Conservation (phyloP, 202 grass and related monocot genomes). For the Digitaria exilis region DNA sequence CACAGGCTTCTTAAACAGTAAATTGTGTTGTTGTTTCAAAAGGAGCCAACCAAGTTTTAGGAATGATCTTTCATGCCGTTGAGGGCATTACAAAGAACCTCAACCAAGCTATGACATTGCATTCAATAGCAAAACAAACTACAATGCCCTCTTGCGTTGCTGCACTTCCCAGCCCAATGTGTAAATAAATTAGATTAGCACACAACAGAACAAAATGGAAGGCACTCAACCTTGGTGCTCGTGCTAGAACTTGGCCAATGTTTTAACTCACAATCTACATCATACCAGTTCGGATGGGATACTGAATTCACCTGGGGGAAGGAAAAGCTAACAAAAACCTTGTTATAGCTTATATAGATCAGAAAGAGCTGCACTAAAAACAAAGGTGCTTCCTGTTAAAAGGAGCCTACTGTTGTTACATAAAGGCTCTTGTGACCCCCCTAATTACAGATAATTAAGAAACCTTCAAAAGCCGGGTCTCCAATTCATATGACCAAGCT, state of each 20-base stretch:
- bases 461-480: conserved; percentile 76
- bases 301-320: conserved; percentile 45
- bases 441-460: conserved; percentile 74
- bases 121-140: not conserved
- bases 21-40: not conserved
- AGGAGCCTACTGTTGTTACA: conserved; percentile 56
- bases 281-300: conserved; percentile 53
- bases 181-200: not conserved
- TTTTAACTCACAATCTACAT: conserved; percentile 58
- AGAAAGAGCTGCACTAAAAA: conserved; percentile 67
- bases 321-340: conserved; percentile 62
- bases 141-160: not conserved
- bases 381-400: conserved; percentile 56
- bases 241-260: conserved; percentile 43
- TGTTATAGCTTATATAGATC: conserved; percentile 67
- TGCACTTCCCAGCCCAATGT: not conserved
- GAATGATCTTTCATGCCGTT: not conserved
- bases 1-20: not conserved
- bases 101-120: not conserved
- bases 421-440: conserved; percentile 71
- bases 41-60: not conserved
- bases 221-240: conserved; percentile 22
- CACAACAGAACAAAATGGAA: conserved; percentile 16
- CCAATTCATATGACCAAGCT: conserved; percentile 86
- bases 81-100: not conserved